A percentile compares a stretch with the other conserved stretches of the same genome.
phyloP scores from a whole-genome alignment of 495 filamentous ascomycete species.

The Aspergillus coremiiformis region DNA sequence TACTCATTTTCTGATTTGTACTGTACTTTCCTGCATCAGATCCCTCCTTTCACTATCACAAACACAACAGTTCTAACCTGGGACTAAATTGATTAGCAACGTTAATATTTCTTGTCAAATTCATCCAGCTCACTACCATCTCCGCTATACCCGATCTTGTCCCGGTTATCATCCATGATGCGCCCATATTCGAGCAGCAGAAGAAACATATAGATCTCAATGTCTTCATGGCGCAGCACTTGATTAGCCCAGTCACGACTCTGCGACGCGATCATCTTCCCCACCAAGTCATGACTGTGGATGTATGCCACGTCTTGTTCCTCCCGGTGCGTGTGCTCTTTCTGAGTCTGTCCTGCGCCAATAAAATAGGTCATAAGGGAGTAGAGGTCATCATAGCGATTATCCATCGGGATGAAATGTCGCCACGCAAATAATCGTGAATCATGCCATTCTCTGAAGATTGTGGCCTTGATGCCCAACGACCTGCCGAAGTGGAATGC shows the following conservation, averaged over 20 bases:
- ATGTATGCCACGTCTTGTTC: too few relatives aligned
- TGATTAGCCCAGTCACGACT: background rate
- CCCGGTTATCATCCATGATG: background rate
- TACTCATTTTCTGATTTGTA: too few relatives aligned
- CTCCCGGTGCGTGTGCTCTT: background rate
- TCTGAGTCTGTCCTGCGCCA: too few relatives aligned
- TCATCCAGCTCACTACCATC: too few relatives aligned
- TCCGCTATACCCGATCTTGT: too few relatives aligned
- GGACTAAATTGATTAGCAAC: too few relatives aligned
- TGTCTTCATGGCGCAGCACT: background rate
- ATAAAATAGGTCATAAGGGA: background rate
- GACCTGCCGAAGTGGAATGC: slow-evolving; percentile 58
- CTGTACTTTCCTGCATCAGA: too few relatives aligned
- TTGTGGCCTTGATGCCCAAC: slow-evolving; percentile 62
- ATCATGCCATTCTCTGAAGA: slow-evolving; percentile 74
- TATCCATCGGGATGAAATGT: slow-evolving; percentile 36
- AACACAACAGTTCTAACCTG: too few relatives aligned
- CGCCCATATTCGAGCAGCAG: background rate
- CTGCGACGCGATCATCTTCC: background rate
- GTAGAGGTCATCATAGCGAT: background rate
- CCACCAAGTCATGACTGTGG: background rate
- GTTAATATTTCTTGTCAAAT: too few relatives aligned
- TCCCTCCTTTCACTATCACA: too few relatives aligned
- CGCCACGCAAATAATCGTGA: slow-evolving; percentile 60
- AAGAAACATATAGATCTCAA: background rate